These are phyloP conservation scores for Mrakia blollopis DNA, from an alignment of 768 basidiomycete species.

Conservation along the genomic window DNA sequence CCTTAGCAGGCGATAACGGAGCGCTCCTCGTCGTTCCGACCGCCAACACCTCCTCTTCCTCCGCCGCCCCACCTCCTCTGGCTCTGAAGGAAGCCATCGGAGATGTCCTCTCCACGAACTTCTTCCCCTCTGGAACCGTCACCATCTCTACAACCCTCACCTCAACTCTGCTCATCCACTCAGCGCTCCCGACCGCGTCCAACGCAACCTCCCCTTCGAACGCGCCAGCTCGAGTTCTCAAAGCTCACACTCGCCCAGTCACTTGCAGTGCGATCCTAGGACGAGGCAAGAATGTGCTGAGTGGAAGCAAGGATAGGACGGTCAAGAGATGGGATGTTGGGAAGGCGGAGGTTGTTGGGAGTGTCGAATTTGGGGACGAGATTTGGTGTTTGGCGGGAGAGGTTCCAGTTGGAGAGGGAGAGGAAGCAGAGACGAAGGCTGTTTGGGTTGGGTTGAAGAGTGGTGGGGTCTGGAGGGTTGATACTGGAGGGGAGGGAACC, in stretches of 20 bases:
- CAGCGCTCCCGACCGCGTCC: conserved; percentile 53
- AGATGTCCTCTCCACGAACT: conserved; percentile 7
- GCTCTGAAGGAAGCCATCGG: conserved; percentile 23
- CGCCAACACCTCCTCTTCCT: conserved; percentile 1
- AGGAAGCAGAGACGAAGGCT: neutral
- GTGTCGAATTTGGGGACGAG: conserved; percentile 9
- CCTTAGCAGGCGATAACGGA: conserved; percentile 20
- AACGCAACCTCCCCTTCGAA: neutral
- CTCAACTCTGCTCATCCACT: conserved; percentile 61
- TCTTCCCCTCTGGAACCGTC: conserved; percentile 45
- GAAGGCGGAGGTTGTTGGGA: conserved; percentile 47
- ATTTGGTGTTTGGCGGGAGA: neutral
- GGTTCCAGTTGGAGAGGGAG: neutral
- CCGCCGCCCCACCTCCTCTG: neutral
- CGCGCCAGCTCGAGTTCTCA: conserved; percentile 55
- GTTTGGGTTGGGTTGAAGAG: conserved; percentile 22
- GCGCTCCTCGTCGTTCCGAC: neutral
- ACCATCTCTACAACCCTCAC: conserved; percentile 66
- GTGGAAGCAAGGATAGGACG: conserved; percentile 63
- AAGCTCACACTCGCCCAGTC: conserved; percentile 61
- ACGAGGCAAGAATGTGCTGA: conserved; percentile 62
- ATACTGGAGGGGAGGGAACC: neutral
- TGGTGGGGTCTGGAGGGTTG: conserved; percentile 1
- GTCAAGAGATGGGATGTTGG: conserved; percentile 70
- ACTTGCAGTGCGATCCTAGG: conserved; percentile 62